Evolutionary conservation across 441 rosid species (phyloP), one percentile per base, ranked within the genome.

Genomic region (Eruca vesicaria): DNA sequence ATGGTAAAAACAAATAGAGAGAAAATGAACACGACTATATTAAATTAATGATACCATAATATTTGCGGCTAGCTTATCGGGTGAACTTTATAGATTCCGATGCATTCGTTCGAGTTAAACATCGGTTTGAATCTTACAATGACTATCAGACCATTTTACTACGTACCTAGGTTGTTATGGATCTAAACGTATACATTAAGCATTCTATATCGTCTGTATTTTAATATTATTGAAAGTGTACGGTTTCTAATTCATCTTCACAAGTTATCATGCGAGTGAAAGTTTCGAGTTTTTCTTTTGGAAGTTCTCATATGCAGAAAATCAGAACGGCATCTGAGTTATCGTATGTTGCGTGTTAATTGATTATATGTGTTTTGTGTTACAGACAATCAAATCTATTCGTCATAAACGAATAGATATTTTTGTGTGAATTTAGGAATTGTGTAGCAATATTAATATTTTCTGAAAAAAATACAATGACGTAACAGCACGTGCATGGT

Each of bases 401-500:
- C 8, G 20, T 12, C n/a, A 60, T 32, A 32, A 32, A 60, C 43
- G n/a, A 56, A 36, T 23, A 20, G 7, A 20, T 32, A 62, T 41
- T 41, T 53, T 35, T 63, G 61, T 21, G 62, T 26, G 35, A 57
- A 26, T 26, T 57, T 26, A 28, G 33, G 10, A 57, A 38, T 26
- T 53, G 7, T 63, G 10, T 35, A 45, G 28, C 12, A 53, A 53
- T 23, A 35, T 21, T 2, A 9, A 33, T 16, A 29, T 0, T 2
- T 64, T n/a, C 2, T 7, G 36, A 31, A 32, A 56, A 29, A 45
- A 26, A 68, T 67, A 60, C 62, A 68, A 9, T 68, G 68, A 60
- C 78, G 45, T 68, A 60, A 75, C 23, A 9, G 67, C 56, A 50
- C 63, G 57, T 62, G 74, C 64, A 68, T 68, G 58, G 79, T 68